Evolutionary conservation across 2,329 filamentous ascomycete genomes (phyloP).

Genomic region (Chrysosporium keratinophilum): DNA sequence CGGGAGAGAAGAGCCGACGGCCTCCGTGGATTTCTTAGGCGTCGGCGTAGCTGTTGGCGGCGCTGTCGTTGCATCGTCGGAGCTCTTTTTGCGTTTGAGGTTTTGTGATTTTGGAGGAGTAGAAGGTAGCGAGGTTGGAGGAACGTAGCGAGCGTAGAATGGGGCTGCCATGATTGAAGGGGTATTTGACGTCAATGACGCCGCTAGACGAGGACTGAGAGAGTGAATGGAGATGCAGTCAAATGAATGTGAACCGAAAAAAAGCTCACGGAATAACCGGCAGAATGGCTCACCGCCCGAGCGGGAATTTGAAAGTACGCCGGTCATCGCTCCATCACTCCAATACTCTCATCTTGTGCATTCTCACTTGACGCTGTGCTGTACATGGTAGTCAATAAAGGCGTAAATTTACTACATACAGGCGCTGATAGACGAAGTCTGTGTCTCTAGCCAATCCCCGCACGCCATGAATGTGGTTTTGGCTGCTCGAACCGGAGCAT

Average conservation of each 20-base stretch:
- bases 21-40: neutral
- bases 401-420: too few relatives aligned
- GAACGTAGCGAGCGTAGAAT: constrained; percentile 40
- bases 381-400: too few relatives aligned
- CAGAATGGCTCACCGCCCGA: constrained; percentile 18
- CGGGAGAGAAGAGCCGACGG: constrained; percentile 17
- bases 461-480: neutral
- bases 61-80: neutral
- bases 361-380: too few relatives aligned
- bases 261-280: neutral
- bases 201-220: neutral
- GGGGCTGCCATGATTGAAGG: constrained; percentile 35
- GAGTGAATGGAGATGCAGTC: constrained; percentile 1
- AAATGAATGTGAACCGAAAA: neutral
- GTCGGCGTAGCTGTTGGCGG: neutral
- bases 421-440: too few relatives aligned
- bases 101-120: neutral
- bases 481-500: neutral
- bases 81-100: neutral
- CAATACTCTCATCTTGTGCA: neutral
- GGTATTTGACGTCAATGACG: neutral
- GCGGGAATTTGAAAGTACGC: neutral
- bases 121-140: constrained; percentile 16
- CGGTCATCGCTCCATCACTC: neutral
- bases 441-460: neutral